These are phyloP conservation scores for Venturia nashicola DNA, from an alignment of 2,329 filamentous ascomycete genomes.

Conservation along the genomic window DNA sequence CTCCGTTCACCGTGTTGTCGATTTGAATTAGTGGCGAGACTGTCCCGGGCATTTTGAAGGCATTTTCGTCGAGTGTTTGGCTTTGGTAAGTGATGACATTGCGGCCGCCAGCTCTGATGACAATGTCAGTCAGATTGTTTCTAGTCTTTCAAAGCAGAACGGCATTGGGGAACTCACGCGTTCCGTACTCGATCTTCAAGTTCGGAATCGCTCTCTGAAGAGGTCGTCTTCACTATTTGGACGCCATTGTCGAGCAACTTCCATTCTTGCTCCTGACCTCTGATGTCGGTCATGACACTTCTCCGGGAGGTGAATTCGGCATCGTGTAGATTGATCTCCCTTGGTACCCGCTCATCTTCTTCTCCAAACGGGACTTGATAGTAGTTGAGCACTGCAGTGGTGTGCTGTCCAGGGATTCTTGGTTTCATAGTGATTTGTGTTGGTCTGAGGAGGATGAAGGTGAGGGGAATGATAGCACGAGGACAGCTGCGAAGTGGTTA, in stretches of 20 bases:
- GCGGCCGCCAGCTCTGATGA: background rate
- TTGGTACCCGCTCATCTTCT: background rate
- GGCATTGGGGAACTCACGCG: background rate
- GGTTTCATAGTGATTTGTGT: background rate
- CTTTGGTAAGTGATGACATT: background rate
- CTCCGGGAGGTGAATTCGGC: background rate
- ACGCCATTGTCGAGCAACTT: conserved; percentile 1
- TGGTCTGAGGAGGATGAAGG: background rate
- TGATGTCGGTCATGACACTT: conserved; percentile 1
- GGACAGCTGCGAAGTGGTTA: background rate
- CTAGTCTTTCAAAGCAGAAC: background rate
- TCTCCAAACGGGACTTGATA: background rate
- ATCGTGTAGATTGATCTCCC: background rate
- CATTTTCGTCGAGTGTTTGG: background rate
- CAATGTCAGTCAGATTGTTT: background rate
- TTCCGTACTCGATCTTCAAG: background rate
- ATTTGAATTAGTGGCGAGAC: background rate
- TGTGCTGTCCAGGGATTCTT: background rate
- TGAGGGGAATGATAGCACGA: background rate
- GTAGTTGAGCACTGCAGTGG: background rate
- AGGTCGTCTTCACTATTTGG: background rate
- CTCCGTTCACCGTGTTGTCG: background rate
- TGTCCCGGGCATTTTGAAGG: background rate
- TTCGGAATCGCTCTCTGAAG: background rate
- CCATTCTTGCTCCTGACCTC: background rate